phyloP scores from a whole-genome alignment of 345 rosid genomes.

The Cardamine chenopodiifolia region DNA sequence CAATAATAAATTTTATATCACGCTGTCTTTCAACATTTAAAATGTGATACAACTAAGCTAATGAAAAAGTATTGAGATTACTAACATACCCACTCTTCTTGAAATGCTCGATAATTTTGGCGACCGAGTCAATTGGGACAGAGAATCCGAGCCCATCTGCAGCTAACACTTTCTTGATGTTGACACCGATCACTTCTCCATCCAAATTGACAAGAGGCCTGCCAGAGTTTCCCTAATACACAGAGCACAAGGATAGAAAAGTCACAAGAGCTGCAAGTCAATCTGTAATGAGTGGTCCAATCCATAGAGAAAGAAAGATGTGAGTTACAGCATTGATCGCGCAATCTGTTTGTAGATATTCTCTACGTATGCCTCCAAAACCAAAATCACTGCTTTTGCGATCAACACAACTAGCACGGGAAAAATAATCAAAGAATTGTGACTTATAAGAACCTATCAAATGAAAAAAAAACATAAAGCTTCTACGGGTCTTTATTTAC shows the following conservation, averaged over 20 bases:
- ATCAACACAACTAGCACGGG: conserved; percentile 69
- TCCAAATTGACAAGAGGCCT: conserved; percentile 92
- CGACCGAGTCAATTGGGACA: conserved; percentile 78
- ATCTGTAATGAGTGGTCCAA: neutral
- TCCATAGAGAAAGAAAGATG: conserved; percentile 2
- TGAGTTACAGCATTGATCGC: conserved; percentile 72
- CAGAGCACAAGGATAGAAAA: neutral
- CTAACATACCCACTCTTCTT: conserved; percentile 70
- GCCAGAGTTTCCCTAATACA: conserved; percentile 85
- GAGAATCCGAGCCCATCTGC: conserved; percentile 87
- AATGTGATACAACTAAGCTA: neutral
- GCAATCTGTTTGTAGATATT: conserved; percentile 88
- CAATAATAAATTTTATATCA: conserved; percentile 14
- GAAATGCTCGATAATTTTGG: conserved; percentile 80
- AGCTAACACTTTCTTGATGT: conserved; percentile 75
- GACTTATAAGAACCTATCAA: conserved; percentile 8
- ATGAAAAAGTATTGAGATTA: neutral
- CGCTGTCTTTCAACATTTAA: neutral
- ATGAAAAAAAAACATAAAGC: neutral
- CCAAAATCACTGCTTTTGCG: conserved; percentile 98
- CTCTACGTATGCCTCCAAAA: conserved; percentile 80
- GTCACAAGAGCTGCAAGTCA: neutral
- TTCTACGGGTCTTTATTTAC: conserved; percentile 34
- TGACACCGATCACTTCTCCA: conserved; percentile 90
- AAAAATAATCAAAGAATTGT: neutral